Conservation (phyloP, 176 grass and related monocot species). For the Ampelocalamus luodianensis region DNA sequence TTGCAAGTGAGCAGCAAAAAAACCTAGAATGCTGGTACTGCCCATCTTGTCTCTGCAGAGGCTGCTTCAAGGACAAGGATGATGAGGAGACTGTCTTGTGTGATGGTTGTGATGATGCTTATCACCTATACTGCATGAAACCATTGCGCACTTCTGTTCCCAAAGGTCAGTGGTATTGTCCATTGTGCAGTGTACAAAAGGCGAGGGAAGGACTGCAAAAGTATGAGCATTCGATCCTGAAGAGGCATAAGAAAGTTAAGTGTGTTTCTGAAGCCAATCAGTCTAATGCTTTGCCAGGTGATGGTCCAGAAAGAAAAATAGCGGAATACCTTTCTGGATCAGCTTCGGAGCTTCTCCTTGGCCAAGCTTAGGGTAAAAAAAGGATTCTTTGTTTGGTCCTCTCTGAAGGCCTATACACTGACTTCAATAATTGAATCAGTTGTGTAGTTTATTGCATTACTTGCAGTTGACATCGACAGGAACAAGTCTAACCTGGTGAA, state of each 20-base stretch:
- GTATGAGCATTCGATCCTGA: constrained; percentile 64
- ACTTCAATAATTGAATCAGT: constrained; percentile 32
- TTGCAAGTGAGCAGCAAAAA: constrained; percentile 65
- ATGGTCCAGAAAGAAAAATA: background rate
- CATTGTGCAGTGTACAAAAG: constrained; percentile 57
- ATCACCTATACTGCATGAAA: constrained; percentile 87
- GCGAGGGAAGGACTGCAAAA: constrained; percentile 63
- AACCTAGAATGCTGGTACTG: constrained; percentile 86
- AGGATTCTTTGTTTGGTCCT: constrained; percentile 40
- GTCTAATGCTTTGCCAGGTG: background rate
- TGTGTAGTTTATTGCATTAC: constrained; percentile 36
- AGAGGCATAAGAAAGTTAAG: constrained; percentile 41
- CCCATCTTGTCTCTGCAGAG: constrained; percentile 87
- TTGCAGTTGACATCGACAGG: constrained; percentile 19
- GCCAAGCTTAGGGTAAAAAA: constrained; percentile 13
- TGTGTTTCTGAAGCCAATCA: constrained; percentile 15
- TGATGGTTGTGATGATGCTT: constrained; percentile 88
- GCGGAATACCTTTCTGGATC: background rate
- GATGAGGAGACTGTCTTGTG: constrained; percentile 78
- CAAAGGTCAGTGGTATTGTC: constrained; percentile 77
- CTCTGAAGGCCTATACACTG: constrained; percentile 45
- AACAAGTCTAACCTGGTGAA: constrained; percentile 39
- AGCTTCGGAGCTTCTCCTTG: constrained; percentile 19
- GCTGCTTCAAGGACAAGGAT: constrained; percentile 73
- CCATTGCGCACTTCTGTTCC: constrained; percentile 61